Evolutionary conservation across 768 basidiomycete genomes (phyloP).

Genomic region (Neoboletus magnificus): DNA sequence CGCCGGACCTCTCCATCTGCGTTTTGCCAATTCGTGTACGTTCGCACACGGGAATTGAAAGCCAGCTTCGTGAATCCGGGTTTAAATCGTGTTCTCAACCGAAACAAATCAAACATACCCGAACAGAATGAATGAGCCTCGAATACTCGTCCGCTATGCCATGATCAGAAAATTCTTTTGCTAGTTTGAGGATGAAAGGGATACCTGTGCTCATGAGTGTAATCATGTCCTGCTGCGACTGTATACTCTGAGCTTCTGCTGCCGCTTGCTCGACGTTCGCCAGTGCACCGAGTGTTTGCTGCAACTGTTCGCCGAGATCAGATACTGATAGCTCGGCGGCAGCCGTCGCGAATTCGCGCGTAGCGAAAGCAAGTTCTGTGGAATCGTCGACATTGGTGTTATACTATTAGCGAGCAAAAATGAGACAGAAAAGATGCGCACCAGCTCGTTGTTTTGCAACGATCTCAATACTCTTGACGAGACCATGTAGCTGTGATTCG

Average conservation of each 20-base stretch:
- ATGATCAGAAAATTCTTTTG: conserved; percentile 5
- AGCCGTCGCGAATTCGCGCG: conserved; percentile 77
- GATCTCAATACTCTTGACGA: conserved; percentile 82
- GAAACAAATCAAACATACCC: conserved; percentile 46
- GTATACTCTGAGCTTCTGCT: conserved; percentile 68
- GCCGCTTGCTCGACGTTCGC: conserved; percentile 72
- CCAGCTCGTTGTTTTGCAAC: conserved; percentile 83
- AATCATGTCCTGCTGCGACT: conserved; percentile 79
- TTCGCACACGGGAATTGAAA: conserved; percentile 82
- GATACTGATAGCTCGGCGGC: conserved; percentile 68
- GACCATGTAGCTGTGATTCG: conserved; percentile 81
- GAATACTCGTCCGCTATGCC: conserved; percentile 81
- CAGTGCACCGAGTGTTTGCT: conserved; percentile 63
- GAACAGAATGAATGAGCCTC: conserved; percentile 82
- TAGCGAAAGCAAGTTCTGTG: conserved; percentile 63
- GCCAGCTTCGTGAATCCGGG: conserved; percentile 57
- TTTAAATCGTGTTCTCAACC: background rate
- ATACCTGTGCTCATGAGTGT: conserved; percentile 76
- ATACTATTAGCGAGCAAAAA: background rate
- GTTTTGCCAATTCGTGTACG: conserved; percentile 76
- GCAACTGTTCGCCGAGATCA: conserved; percentile 72
- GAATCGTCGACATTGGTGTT: background rate
- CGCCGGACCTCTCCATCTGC: conserved; percentile 73
- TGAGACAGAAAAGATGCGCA: conserved; percentile 27
- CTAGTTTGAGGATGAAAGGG: background rate